Base-by-base conservation (phyloP, 495 filamentous ascomycete species). In the Talaromyces wortmannii region DNA sequence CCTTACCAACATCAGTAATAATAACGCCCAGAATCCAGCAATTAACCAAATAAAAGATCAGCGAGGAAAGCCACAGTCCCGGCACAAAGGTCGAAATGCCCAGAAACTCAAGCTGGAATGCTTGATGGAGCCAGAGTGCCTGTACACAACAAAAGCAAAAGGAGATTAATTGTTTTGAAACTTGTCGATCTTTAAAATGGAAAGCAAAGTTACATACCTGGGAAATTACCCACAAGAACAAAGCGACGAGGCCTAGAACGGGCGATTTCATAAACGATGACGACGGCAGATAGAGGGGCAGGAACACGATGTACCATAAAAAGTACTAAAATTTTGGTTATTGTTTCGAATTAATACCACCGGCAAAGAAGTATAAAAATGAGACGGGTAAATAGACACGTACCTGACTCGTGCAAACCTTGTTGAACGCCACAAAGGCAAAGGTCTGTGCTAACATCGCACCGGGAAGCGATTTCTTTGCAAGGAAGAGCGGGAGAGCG, bases 391-490 rank as follows among this genome's bases (percentile, higher is more conserved):
- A 30, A 23, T 47, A 45, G 16, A 29, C 7, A 65, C 73, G 58
- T 82, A 94, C 91, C 81, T 97, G 94, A 63, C 89, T 92, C 2
- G 94, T 98, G 79, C 92, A 96, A 15, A 98, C 94, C 75, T 98
- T 98, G 67, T 98, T 98, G 55, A 96, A 97, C 5, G 89, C 84
- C 6, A 97, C 94, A 69, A 98, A 98, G 0, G 94, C 88, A 66
- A 97, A 96, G 0, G 95, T 97, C 71, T 98, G 94, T n/a, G 89
- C 91, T n/a, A 98, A 80, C 84, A 97, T 90, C n/a, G 91, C 81
- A 1, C 85, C 79, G 1, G 94, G 77, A 0, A 98, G 78, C 62
- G 89, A 83, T 64, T 82, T 88, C 69, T 92, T 96, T 7, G 89
- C 89, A n/a, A 94, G 68, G 4, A 80, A 77, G 0, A 94, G 65